These are phyloP conservation scores for Closterium sp. DNA, from an alignment of 139 green algal genomes.

Conservation along the genomic window DNA sequence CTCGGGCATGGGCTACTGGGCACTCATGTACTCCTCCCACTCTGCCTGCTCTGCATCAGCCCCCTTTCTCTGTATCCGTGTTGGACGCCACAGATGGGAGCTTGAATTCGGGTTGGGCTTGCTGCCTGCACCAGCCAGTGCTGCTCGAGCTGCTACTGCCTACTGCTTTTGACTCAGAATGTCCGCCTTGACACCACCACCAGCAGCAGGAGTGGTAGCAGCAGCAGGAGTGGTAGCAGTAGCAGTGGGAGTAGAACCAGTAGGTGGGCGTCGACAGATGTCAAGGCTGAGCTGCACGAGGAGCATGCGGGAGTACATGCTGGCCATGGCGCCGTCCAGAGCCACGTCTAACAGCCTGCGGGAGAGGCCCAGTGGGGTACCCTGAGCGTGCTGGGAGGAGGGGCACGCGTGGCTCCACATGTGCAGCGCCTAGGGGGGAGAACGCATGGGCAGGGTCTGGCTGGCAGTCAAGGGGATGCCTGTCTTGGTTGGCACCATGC, in stretches of 20 bases:
- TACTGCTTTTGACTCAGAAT: not conserved
- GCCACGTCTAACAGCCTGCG: not conserved
- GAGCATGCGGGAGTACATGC: conserved; percentile 1
- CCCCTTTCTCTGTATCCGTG: not conserved
- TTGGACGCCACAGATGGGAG: not conserved
- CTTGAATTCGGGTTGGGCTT: not conserved
- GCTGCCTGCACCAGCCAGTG: not conserved
- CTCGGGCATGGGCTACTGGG: conserved; percentile 29
- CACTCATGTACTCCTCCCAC: conserved; percentile 36
- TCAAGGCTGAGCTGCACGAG: not conserved
- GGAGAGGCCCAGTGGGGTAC: not conserved
- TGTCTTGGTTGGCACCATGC: not conserved
- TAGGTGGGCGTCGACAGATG: not conserved
- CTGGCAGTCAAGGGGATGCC: conserved; percentile 31
- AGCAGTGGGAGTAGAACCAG: not conserved
- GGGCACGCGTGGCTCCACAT: conserved; percentile 17
- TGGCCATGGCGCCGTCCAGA: not conserved
- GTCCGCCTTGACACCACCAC: not conserved
- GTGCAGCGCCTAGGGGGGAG: conserved; percentile 38
- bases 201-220: not conserved
- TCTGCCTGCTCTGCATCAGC: conserved; percentile 9
- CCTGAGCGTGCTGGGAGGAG: not conserved
- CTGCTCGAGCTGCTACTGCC: not conserved
- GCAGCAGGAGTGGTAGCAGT: too few relatives aligned
- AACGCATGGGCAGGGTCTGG: conserved; percentile 14